phyloP scores from a whole-genome alignment of 805 yeast species.

The Saccharomycopsis synnaedendra region DNA sequence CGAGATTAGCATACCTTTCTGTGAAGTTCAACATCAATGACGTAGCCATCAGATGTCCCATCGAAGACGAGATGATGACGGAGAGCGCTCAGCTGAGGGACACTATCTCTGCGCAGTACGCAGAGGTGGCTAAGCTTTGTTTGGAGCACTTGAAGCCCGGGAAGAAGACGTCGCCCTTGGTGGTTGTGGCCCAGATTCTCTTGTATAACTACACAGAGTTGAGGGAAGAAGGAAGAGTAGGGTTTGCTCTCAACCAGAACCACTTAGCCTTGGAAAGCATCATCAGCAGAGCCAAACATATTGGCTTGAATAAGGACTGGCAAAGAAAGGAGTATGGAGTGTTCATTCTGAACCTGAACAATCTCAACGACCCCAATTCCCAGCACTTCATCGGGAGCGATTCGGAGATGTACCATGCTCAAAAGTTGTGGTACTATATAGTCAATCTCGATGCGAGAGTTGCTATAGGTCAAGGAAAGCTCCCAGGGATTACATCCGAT shows the following conservation, averaged over 20 bases:
- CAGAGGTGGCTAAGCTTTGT: constrained; percentile 10
- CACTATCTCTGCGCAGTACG: constrained; percentile 1
- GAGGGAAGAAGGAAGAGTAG: constrained; percentile 10
- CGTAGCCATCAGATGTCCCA: not conserved
- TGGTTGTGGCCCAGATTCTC: constrained; percentile 4
- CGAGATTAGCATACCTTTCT: constrained; percentile 9
- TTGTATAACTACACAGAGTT: constrained; percentile 6
- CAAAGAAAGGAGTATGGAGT: not conserved
- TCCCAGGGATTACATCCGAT: constrained; percentile 1
- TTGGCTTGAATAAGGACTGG: constrained; percentile 11
- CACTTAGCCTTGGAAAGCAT: not conserved
- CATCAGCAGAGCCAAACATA: constrained; percentile 1
- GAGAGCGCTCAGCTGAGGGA: not conserved
- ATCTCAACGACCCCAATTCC: not conserved
- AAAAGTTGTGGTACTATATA: constrained; percentile 12
- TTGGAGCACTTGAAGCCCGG: constrained; percentile 4
- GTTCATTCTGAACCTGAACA: not conserved
- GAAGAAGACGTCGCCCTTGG: constrained; percentile 2
- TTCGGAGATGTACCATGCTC: constrained; percentile 5
- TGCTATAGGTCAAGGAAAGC: constrained; percentile 4
- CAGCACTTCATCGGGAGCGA: constrained; percentile 4
- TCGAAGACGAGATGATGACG: constrained; percentile 7
- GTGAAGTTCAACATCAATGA: constrained; percentile 10
- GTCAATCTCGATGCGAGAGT: constrained; percentile 2
- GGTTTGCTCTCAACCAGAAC: constrained; percentile 9